phyloP scores from a whole-genome alignment of 2,329 filamentous ascomycete species.

The Aspergillus pseudoterreus region DNA sequence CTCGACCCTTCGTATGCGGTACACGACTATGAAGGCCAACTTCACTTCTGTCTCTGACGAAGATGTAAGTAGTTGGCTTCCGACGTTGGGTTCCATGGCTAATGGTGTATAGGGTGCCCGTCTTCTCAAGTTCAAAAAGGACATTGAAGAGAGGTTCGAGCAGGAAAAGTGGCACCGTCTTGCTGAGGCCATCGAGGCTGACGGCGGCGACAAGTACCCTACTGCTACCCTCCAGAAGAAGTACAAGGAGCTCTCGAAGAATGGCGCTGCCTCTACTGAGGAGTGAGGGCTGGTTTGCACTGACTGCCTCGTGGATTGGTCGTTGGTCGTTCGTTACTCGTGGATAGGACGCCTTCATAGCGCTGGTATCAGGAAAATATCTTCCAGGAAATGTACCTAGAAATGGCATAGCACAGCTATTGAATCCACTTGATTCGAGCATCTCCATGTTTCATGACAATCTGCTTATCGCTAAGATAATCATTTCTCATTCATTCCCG shows the following conservation, averaged over 20 bases:
- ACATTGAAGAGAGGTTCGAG: conserved; percentile 39
- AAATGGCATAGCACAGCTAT: no score
- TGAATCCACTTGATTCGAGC: no score
- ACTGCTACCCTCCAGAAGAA: conserved; percentile 33
- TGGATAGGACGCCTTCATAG: no score
- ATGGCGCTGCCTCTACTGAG: not conserved
- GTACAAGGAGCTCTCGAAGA: conserved; percentile 38
- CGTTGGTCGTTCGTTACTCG: no score
- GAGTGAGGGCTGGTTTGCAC: not conserved
- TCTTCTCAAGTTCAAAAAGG: conserved; percentile 34
- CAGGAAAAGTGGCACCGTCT: conserved; percentile 39
- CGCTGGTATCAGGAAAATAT: no score
- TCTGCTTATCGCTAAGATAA: no score
- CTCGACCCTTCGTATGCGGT: conserved; percentile 38
- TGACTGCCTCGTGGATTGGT: not conserved
- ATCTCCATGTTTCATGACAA: no score
- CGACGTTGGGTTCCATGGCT: no score
- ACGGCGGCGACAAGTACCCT: conserved; percentile 32
- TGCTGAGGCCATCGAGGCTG: conserved; percentile 26
- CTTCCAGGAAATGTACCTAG: no score
- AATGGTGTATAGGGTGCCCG: conserved; percentile 19
- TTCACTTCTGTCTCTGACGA: conserved; percentile 34
- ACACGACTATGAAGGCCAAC: conserved; percentile 37
- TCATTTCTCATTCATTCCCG: no score
- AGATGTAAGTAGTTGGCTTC: conserved; percentile 25